Evolutionary conservation across 2,329 filamentous ascomycete species (phyloP), one percentile per base, ranked within the genome.

Genomic region (Zalaria sp.): DNA sequence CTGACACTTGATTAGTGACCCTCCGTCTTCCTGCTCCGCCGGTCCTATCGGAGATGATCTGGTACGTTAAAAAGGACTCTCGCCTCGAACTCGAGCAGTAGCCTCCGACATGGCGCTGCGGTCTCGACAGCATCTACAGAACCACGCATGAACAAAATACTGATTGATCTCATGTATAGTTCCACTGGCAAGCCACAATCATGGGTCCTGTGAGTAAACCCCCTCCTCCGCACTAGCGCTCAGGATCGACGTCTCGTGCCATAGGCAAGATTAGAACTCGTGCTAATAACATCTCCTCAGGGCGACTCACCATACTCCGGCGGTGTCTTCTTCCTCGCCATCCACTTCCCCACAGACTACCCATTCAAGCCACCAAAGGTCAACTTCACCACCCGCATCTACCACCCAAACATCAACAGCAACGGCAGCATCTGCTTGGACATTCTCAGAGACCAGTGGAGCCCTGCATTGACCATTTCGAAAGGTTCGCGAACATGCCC

Each of bases 281-380:
- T 11, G 36, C 25, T 27, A 32, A 39, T 4, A 39, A 7, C 25
- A 28, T 26, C 28, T 37, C 37, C 27, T 46, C 55, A 93, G 86
- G 76, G 83, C 65, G 91, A 96, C 67, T 95, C 87, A 60, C 91
- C 91, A 65, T 98, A 96, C 75, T 86, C 88, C 39, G 88, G 89
- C 64, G 91, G 91, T 60, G 89, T 98, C 56, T 98, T 98, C 77
- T 98, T 98, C 79, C 78, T 98, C 53, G 81, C 83, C 55, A 98
- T 98, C 62, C 87, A 95, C 71, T 96, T 98, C 75, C 91, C 91
- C 54, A 98, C 91, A 75, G 91, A 98, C 75, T 98, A 98, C 69
- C 91, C 91, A 35, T 98, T 98, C 77, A 98, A 98, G 82, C 91
- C 91, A 49, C 91, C 91, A 55, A 98, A 98, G 79, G 88, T 98